Evolutionary conservation across 2,329 filamentous ascomycete genomes (phyloP).

Genomic region (Trichoderma afroharzianum): DNA sequence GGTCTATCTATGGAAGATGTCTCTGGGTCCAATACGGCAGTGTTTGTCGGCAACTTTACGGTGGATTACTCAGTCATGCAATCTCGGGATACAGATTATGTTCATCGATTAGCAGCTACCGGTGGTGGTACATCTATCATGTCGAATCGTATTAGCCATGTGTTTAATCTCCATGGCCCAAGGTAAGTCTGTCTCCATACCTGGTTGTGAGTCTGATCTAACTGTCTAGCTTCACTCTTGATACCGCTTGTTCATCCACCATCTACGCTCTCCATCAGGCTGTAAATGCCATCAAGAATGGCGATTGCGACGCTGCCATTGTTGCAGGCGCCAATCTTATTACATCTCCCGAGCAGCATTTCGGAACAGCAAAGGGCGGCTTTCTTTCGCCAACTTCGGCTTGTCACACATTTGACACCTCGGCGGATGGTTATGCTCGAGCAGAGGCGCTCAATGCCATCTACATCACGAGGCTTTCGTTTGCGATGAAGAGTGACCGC

Average conservation of each 20-base stretch:
- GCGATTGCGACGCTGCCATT: slow-evolving; percentile 33
- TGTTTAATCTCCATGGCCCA: slow-evolving; percentile 31
- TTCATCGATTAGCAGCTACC: slow-evolving; percentile 7
- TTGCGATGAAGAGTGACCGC: slow-evolving; percentile 26
- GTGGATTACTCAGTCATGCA: slow-evolving; percentile 19
- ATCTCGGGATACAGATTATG: slow-evolving; percentile 19
- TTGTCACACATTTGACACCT: slow-evolving; percentile 32
- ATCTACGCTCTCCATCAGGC: slow-evolving; percentile 26
- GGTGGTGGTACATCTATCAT: slow-evolving; percentile 31
- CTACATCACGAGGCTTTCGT: slow-evolving; percentile 28
- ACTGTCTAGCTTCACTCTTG: slow-evolving; percentile 7
- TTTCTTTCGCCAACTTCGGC: slow-evolving; percentile 19
- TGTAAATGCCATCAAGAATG: slow-evolving; percentile 28
- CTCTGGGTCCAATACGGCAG: slow-evolving; percentile 10
- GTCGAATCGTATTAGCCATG: slow-evolving; percentile 31
- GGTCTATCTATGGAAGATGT: slow-evolving; percentile 15
- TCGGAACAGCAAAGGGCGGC: slow-evolving; percentile 20
- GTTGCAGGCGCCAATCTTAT: slow-evolving; percentile 35
- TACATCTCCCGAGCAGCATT: slow-evolving; percentile 22
- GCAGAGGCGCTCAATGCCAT: slow-evolving; percentile 30
- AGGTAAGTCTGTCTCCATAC: slow-evolving; percentile 22
- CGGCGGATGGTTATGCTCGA: slow-evolving; percentile 33
- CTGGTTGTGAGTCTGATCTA: not conserved
- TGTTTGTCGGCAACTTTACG: slow-evolving; percentile 18
- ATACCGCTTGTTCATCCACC: slow-evolving; percentile 36